Conservation (phyloP, 257 asterid genomes). For the Nicotiana otophora region DNA sequence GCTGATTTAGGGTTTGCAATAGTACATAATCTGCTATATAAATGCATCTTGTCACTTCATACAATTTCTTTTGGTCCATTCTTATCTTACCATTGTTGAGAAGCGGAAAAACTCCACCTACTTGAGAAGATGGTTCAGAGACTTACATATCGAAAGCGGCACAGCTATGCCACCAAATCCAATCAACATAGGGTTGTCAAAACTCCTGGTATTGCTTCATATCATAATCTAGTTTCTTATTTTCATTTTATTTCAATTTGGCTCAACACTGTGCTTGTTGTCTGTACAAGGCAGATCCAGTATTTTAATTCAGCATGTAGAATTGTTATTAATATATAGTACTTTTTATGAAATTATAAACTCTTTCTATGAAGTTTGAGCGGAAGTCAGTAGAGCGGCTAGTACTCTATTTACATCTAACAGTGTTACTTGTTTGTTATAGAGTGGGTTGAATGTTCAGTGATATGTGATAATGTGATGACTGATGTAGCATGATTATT, state of each 20-base stretch:
- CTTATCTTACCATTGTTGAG: neutral
- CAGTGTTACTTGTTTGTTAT: neutral
- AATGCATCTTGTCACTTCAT: neutral
- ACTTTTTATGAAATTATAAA: neutral
- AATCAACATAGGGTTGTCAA: conserved; percentile 74
- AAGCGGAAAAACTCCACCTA: neutral
- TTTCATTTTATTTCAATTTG: neutral
- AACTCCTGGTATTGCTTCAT: conserved; percentile 49
- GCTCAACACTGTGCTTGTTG: neutral
- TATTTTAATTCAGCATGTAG: neutral
- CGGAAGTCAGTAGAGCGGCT: neutral
- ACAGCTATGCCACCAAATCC: conserved; percentile 83
- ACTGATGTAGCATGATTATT: neutral
- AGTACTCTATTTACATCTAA: neutral
- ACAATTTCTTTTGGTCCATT: neutral
- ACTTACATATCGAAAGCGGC: conserved; percentile 68
- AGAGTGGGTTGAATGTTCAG: neutral
- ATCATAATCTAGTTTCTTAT: neutral
- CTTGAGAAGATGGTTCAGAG: conserved; percentile 35
- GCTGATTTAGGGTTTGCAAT: conserved; percentile 28
- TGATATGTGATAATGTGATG: neutral
- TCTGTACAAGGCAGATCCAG: neutral
- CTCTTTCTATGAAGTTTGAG: neutral
- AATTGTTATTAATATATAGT: too few species aligned
- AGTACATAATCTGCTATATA: neutral